Evolutionary conservation across 2,329 filamentous ascomycete genomes (phyloP), one percentile per base, ranked within the genome.

Genomic region (Alternaria burnsii): DNA sequence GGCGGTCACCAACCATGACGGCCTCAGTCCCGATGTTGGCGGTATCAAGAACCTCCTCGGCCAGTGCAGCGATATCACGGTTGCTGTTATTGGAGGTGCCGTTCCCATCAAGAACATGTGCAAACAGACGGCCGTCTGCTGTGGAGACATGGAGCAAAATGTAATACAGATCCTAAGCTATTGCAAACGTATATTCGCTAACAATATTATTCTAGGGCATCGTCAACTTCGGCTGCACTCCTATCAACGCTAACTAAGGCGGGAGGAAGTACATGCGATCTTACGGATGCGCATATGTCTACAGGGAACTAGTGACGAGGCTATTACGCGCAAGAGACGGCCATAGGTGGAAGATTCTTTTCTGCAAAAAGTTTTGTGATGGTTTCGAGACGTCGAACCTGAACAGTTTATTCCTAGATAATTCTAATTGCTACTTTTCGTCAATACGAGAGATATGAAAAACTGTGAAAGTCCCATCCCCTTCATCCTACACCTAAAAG

Each of bases 311-410:
- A 7, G 24, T 26, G 24, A 26, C 24, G 2, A 7, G 6, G 0
- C 24, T 7, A 0, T 0, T 26, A 26, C 24, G 0, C 24, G 0
- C 24, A 26, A 26, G 24, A 26, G 24, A 0, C 0, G 7, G 24
- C 24, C 7, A 26, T 26, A 6, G 24, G 2, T 26, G 24, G 7
- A 26, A 26, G 24, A 26, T 26, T 26, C 7, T 26, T 26, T 26
- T 26, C 24, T 26, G 24, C n/a, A 8, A 26, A 0, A 0, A 26
- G 24, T 26, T 26, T 26, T 26, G 24, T 26, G 24, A 26, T 8
- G 24, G 24, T 8, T 26, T 26, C 24, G 24, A 26, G 24, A 26
- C 24, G 24, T 26, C 24, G 24, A 26, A 26, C 24, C 24, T 6
- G 0, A 26, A 26, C 24, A 26, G 24, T 26, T 26, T 26, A 26